Base-by-base conservation (phyloP, 345 rosid genomes). In the Ricinus communis region DNA sequence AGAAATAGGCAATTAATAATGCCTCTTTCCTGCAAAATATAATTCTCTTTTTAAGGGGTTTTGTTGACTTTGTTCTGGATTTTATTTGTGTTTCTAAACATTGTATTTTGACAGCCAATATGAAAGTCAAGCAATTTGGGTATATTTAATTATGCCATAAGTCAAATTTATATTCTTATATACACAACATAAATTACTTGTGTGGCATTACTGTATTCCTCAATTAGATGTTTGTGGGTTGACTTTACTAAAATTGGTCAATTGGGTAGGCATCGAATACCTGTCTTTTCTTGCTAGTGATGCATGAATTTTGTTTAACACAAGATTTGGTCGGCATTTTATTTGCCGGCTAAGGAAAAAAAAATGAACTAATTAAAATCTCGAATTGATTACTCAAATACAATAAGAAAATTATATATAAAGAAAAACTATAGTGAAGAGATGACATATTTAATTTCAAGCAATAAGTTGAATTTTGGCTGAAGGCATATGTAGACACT, bases 271-370 rank as follows among this genome's bases (percentile, higher is more conserved):
- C 63, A 54, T 66, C 62, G 52, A 58, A 57, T 38, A 54, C 52
- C 65, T 64, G 65, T 41, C 41, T 16, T 72, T 72, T 70, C 30
- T 75, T 54, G 58, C 70, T 63, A 54, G 12, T 24, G 65, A 60
- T 61, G 62, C 66, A 50, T 41, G 33, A 65, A 66, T 49, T 60
- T n/a, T n/a, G 16, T 8, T 31, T 14, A 4, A 43, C n/a, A 43
- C 47, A n/a, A 8, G 70, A 74, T 38, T 51, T 74, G 77, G 77
- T 38, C 68, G 68, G 77, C 68, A 25, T 52, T 64, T 41, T 19
- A 8, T 18, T n/a, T 19, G 8, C 19, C 40, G 22, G 21, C 18
- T 41, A 21, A 62, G 21, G 28, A 41, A 28, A 58, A 27, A 25
- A 56, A 60, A 33, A 30, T 58, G 36, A 30, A 4, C 13, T 10